These are phyloP conservation scores for Oxalis stricta DNA, from an alignment of 441 rosid species.

Conservation along the genomic window DNA sequence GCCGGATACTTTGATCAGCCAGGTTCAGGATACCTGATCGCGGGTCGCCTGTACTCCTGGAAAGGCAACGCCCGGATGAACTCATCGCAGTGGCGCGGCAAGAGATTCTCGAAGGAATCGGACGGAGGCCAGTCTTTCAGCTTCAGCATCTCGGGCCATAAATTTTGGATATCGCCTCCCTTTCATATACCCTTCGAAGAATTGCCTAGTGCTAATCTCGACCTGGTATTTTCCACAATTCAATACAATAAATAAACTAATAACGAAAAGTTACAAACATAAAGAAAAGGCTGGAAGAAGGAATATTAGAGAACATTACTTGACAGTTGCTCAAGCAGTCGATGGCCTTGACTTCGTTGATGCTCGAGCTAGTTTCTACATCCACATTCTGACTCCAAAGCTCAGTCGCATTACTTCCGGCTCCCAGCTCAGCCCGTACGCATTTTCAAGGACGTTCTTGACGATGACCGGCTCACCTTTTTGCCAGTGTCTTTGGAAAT, in stretches of 20 bases:
- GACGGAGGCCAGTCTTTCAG: slow-evolving; percentile 98
- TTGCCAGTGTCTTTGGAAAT: slow-evolving; percentile 59
- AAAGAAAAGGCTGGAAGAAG: neutral
- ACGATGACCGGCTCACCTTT: slow-evolving; percentile 85
- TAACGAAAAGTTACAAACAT: neutral
- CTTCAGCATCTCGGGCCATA: slow-evolving; percentile 97
- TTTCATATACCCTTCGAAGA: slow-evolving; percentile 67
- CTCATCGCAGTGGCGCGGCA: slow-evolving; percentile 92
- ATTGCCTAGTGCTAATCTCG: slow-evolving; percentile 40
- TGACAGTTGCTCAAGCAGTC: slow-evolving; percentile 76
- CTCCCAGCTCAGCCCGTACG: slow-evolving; percentile 83
- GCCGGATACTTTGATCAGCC: slow-evolving; percentile 64
- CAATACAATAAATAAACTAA: slow-evolving; percentile 1
- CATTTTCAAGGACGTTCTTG: slow-evolving; percentile 36
- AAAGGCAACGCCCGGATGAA: slow-evolving; percentile 74
- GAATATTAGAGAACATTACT: slow-evolving; percentile 18
- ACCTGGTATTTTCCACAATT: slow-evolving; percentile 35
- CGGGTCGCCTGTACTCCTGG: slow-evolving; percentile 72
- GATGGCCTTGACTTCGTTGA: slow-evolving; percentile 63
- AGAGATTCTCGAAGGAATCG: slow-evolving; percentile 65
- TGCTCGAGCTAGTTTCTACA: slow-evolving; percentile 31
- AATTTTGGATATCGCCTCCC: slow-evolving; percentile 63
- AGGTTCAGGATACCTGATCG: slow-evolving; percentile 72
- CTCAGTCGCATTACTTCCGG: slow-evolving; percentile 98
- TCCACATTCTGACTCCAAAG: slow-evolving; percentile 51